Percentiles rank a stretch among this genome's conserved stretches.
Evolutionary conservation across 2,329 filamentous ascomycete genomes (phyloP).

Genomic region (Pyrenochaeta sp.): DNA sequence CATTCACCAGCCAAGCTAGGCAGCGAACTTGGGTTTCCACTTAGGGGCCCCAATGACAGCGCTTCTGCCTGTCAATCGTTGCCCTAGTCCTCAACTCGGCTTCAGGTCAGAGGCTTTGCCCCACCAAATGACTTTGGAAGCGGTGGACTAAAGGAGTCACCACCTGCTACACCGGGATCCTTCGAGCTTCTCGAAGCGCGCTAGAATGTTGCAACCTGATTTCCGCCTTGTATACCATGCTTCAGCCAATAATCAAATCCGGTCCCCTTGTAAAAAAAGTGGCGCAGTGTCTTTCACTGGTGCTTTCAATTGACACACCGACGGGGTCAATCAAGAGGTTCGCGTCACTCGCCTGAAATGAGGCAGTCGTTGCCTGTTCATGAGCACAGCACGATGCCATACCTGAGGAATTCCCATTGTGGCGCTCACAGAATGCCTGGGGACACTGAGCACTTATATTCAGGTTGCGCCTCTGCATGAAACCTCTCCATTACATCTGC

Average conservation of each 20-base stretch:
- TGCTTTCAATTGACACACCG: conserved; percentile 22
- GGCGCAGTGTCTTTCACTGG: conserved; percentile 35
- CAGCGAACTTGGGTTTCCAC: conserved; percentile 40
- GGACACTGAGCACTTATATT: conserved; percentile 28
- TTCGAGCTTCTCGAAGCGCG: conserved; percentile 30
- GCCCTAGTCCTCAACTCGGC: conserved; percentile 32
- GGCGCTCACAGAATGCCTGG: conserved; percentile 39
- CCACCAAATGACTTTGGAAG: conserved; percentile 20
- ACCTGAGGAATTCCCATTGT: conserved; percentile 29
- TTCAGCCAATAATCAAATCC: conserved; percentile 27
- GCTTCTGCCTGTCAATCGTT: conserved; percentile 37
- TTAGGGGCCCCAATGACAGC: conserved; percentile 18
- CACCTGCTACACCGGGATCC: conserved; percentile 20
- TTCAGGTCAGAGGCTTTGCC: conserved; percentile 35
- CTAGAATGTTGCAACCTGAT: conserved; percentile 40
- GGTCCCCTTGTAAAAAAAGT: conserved; percentile 21
- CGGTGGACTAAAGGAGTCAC: conserved; percentile 43
- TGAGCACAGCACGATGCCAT: conserved; percentile 22
- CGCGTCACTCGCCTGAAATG: conserved; percentile 42
- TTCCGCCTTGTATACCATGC: conserved; percentile 35
- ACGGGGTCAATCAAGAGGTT: conserved; percentile 22
- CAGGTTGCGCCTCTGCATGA: conserved; percentile 8
- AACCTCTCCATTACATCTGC: conserved; percentile 10
- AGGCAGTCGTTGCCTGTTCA: conserved; percentile 42
- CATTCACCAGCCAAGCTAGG: conserved; percentile 35